phyloP scores from a whole-genome alignment of 1,284 basidiomycete genomes.

The Cryptococcus sp. region DNA sequence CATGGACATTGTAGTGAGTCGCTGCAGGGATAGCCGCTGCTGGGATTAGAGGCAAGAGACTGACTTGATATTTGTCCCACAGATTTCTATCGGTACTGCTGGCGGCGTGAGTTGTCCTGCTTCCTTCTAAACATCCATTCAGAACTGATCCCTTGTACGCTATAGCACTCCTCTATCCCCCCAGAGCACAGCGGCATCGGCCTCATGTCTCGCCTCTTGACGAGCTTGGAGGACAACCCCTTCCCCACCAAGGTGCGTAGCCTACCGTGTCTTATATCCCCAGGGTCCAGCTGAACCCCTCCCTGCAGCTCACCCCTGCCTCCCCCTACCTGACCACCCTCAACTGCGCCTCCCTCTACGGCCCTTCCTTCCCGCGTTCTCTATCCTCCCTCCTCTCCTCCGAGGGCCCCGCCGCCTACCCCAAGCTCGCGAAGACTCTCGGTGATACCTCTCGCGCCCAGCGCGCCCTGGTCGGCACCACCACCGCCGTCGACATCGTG shows the following conservation, averaged over 20 bases:
- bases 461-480: constrained; percentile 36
- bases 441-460: constrained; percentile 25
- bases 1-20: constrained; percentile 36
- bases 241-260: constrained; percentile 37
- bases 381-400: constrained; percentile 35
- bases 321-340: constrained; percentile 51
- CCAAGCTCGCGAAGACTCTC: constrained; percentile 41
- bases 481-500: constrained; percentile 45
- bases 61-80: not conserved
- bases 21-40: not conserved
- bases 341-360: constrained; percentile 50
- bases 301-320: constrained; percentile 34
- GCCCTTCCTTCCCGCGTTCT: constrained; percentile 37
- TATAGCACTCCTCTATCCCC: constrained; percentile 52
- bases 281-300: not conserved
- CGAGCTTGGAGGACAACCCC: constrained; percentile 48
- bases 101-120: constrained; percentile 39
- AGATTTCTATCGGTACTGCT: constrained; percentile 44
- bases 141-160: not conserved
- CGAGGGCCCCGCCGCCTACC: constrained; percentile 40
- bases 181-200: constrained; percentile 53
- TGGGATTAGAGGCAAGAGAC: not conserved
- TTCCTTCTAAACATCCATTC: not conserved
- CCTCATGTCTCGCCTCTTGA: constrained; percentile 48
- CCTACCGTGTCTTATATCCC: not conserved